Evolutionary conservation across 768 basidiomycete species (phyloP).

Genomic region (Suillus decipiens): DNA sequence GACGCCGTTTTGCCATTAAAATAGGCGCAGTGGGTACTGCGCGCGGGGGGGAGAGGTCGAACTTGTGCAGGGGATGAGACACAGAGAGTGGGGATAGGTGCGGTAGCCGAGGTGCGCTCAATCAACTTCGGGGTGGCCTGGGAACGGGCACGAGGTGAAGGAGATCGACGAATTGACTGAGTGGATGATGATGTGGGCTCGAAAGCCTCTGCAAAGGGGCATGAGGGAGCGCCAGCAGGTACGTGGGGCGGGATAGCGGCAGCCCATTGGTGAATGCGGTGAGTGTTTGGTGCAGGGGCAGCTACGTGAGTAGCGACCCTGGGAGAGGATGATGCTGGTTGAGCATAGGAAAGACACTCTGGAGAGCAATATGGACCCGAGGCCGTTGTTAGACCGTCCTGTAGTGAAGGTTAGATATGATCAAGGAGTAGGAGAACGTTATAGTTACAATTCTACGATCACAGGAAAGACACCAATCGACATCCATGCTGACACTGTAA

Average conservation of each 20-base stretch:
- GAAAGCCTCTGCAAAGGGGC: conserved; percentile 27
- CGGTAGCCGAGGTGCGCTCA: conserved; percentile 32
- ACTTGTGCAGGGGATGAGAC: conserved; percentile 44
- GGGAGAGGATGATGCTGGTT: conserved; percentile 34
- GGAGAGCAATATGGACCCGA: conserved; percentile 58
- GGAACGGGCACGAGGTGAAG: conserved; percentile 20
- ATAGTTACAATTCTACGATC: conserved; percentile 55
- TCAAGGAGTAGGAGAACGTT: conserved; percentile 8
- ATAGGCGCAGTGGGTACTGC: conserved; percentile 37
- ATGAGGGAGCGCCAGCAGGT: conserved; percentile 31
- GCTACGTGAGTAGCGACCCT: not conserved
- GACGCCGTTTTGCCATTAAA: conserved; percentile 30
- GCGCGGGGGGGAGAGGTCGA: conserved; percentile 28
- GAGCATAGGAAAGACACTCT: conserved; percentile 38
- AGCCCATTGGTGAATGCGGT: conserved; percentile 32
- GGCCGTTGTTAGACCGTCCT: conserved; percentile 30
- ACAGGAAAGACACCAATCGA: conserved; percentile 74
- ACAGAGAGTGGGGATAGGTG: conserved; percentile 48
- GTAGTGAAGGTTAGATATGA: conserved; percentile 14
- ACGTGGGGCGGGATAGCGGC: conserved; percentile 32
- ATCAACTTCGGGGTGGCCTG: conserved; percentile 37
- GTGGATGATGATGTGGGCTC: conserved; percentile 8
- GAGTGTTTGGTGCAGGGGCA: conserved; percentile 11
- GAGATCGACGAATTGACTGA: conserved; percentile 1
- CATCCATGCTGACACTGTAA: conserved; percentile 48